Evolutionary conservation across 2,329 filamentous ascomycete genomes (phyloP), one percentile per base, ranked within the genome.

Genomic region (Colletotrichum magnum): DNA sequence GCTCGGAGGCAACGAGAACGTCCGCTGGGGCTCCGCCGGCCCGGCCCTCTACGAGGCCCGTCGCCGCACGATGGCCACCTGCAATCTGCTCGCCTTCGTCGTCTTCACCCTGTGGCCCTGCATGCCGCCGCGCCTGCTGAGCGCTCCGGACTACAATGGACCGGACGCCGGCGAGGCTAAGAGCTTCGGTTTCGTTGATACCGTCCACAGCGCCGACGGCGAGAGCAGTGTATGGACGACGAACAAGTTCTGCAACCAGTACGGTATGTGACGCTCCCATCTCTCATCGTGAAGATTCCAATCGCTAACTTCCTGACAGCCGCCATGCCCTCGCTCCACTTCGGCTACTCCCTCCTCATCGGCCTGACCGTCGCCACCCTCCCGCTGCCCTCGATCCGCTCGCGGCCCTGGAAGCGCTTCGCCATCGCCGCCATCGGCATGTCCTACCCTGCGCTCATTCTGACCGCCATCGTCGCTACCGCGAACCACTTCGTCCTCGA

Each of bases 291-390:
- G 39, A 32, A 15, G 21, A 52, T 3, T 16, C 5, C 50, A 6
- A 4, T 16, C 1, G 26, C 65, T 76, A 53, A 76, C 64, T 26
- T 9, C 28, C 12, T 9, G 7, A 2, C 53, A 90, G 89, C 90
- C 63, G 92, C 92, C 7, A 94, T 94, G 92, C 92, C 92, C 1
- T 92, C 89, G 0, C 84, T 94, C 16, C 92, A 94, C 77, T 94
- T 94, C 75, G 92, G 92, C 3, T 94, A 94, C 80, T 91, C 90
- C 4, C 86, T 94, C 36, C 86, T 94, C 74, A 90, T 94, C 75
- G 92, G 92, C 7, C 79, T 93, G 13, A 93, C 91, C 4, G 85
- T 93, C 66, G 87, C 88, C 73, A 89, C 88, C 1, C 87, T 93
- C 54, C 92, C 92, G 1, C 81, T 93, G 1, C 80, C 85, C 10